Conservation (phyloP, 2,329 filamentous ascomycete genomes). For the Trichoderma sp. region DNA sequence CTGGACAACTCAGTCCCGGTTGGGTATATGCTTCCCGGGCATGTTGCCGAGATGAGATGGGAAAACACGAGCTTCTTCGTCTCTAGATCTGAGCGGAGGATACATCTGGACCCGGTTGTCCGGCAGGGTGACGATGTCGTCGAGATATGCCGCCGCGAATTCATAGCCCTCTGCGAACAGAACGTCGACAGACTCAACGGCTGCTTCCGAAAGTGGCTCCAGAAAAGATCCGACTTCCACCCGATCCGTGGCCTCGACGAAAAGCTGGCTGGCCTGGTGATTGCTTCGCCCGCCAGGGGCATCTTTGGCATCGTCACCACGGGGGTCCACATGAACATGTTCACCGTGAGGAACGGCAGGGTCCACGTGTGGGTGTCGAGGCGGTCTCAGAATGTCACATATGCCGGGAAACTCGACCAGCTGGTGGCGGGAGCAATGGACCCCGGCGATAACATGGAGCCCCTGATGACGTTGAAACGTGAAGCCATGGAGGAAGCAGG, state of each 20-base stretch:
- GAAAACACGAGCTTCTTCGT: slow-evolving; percentile 31
- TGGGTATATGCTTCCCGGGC: slow-evolving; percentile 36
- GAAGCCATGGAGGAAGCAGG: slow-evolving; percentile 43
- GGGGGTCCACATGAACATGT: slow-evolving; percentile 45
- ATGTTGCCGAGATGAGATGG: slow-evolving; percentile 33
- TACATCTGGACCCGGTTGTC: slow-evolving; percentile 33
- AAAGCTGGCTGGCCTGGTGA: slow-evolving; percentile 33
- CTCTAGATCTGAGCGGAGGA: slow-evolving; percentile 26
- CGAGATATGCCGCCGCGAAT: slow-evolving; percentile 32
- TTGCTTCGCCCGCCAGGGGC: slow-evolving; percentile 41
- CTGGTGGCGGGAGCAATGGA: slow-evolving; percentile 44
- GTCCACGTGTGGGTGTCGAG: slow-evolving; percentile 42
- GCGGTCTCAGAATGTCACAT: slow-evolving; percentile 38
- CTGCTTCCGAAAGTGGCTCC: slow-evolving; percentile 36
- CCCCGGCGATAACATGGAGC: slow-evolving; percentile 35
- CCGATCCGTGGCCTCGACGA: slow-evolving; percentile 36
- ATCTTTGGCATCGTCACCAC: slow-evolving; percentile 43
- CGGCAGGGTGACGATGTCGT: slow-evolving; percentile 27
- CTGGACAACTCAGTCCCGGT: slow-evolving; percentile 32
- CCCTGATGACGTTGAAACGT: slow-evolving; percentile 37
- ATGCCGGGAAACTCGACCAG: slow-evolving; percentile 43
- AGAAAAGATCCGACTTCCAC: slow-evolving; percentile 33
- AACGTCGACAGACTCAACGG: slow-evolving; percentile 36
- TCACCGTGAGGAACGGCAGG: slow-evolving; percentile 36
- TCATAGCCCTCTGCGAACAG: slow-evolving; percentile 35